phyloP scores from a whole-genome alignment of 2,329 filamentous ascomycete genomes.

The Orbilia blumenaviensis region DNA sequence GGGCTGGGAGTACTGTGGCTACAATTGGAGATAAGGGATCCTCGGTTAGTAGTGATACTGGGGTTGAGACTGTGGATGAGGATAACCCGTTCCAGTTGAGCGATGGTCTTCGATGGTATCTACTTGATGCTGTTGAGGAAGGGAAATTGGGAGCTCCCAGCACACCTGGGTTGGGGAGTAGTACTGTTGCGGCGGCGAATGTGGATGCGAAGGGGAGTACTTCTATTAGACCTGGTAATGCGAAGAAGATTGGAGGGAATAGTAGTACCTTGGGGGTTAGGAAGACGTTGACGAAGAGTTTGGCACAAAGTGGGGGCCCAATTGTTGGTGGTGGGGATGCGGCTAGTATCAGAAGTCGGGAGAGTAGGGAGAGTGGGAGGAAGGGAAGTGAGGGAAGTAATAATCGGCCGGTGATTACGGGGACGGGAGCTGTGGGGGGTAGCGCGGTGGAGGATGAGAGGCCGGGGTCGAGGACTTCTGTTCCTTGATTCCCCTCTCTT shows the following conservation, averaged over 20 bases:
- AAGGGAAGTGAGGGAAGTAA: conserved; percentile 44
- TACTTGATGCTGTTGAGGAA: conserved; percentile 92
- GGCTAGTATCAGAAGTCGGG: conserved; percentile 44
- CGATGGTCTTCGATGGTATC: conserved; percentile 93
- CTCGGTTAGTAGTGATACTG: conserved; percentile 67
- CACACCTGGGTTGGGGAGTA: conserved; percentile 91
- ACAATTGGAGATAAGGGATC: conserved; percentile 63
- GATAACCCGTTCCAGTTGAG: conserved; percentile 98
- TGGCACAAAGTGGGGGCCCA: conserved; percentile 48
- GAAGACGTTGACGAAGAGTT: conserved; percentile 51
- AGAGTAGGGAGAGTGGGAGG: conserved; percentile 43
- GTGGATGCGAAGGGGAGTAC: conserved; percentile 81
- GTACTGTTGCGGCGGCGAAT: conserved; percentile 85
- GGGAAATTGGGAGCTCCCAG: conserved; percentile 79
- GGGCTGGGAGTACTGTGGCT: conserved; percentile 63
- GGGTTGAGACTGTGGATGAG: conserved; percentile 62
- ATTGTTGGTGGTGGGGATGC: conserved; percentile 34
- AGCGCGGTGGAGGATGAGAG: conserved; percentile 42
- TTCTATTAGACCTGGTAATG: conserved; percentile 58
- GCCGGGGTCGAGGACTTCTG: neutral
- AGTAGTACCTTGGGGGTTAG: conserved; percentile 7
- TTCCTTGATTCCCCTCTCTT: neutral
- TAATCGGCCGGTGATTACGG: conserved; percentile 1
- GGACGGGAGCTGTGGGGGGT: conserved; percentile 24
- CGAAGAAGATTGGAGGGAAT: conserved; percentile 55